Base-by-base conservation (phyloP, 1,284 basidiomycete species). In the Apiotrichum akiyoshidainum region DNA sequence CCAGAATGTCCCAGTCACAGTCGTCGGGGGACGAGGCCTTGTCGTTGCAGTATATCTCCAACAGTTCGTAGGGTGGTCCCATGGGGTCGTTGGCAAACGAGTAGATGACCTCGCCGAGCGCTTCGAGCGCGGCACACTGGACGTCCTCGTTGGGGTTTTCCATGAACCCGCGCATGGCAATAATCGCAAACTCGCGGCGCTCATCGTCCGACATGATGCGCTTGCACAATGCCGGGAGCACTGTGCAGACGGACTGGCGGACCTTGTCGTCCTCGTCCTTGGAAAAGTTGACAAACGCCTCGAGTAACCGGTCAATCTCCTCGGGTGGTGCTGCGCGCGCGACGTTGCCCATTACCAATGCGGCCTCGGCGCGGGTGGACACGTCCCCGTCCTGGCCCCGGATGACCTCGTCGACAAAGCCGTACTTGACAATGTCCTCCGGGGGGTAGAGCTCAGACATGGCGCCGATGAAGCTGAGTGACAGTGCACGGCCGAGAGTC, bases 21-120 rank as follows among this genome's bases (percentile, higher is more conserved):
- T 86, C 84, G 12, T 52, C 41, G 22, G 52, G 46, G 5, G 54
- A 35, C 10, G 55, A 59, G 11, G 60, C 58, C 10, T 39, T 19
- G 48, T 75, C 70, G 46, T 76, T 72, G 48, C 90, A 77, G 76
- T 91, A 98, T 55, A 94, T 82, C 26, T 83, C 81, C 10, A 98
- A 72, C 1, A 98, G 83, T 70, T 91, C 85, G n/a, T 82, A 73
- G 1, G 94, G 94, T 11, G 88, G 88, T 0, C 89, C 89, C 6
- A 65, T 57, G 0, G 75, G 70, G 66, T 86, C 84, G 21, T 83
- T 79, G 55, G 84, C 81, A 73, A 99, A 99, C 7, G 90, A 85
- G 74, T 90, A 86, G 63, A 98, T 86, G 26, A 94, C 85, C 74
- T 98, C 94, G 8, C 94, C 95, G 9, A 97, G 84, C 39, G 91